Evolutionary conservation across 306 rosid species (phyloP), one percentile per base, ranked within the genome.

Genomic region (Gynostemma pentaphyllum): DNA sequence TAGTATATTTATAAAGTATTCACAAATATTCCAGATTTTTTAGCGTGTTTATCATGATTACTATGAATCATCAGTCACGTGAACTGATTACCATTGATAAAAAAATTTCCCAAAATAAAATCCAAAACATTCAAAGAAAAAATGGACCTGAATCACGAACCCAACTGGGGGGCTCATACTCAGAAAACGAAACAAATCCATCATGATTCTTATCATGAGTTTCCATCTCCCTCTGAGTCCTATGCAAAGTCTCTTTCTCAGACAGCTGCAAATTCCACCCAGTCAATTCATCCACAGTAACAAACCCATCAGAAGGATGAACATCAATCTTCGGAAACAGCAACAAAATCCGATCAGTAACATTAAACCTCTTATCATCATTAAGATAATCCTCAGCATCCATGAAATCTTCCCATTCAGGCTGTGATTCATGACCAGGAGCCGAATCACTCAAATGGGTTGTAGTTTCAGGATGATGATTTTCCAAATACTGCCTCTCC

Each of bases 151-250:
- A 62, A 80, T 72, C 82, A 41, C 70, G 83, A 71, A 77, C 84
- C 96, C 95, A 92, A 45, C 78, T 79, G 7, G 95, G 98, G 40
- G 98, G 98, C 49, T 88, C 83, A 19, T 92, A 92, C 90, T 92
- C 98, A 1, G 92, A 72, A 39, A 88, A 92, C 0, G 96, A 92
- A 64, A 92, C 74, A 44, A 78, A 70, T 5, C 82, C 90, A 49
- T 92, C 96, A 23, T 37, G 85, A 55, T 88, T 84, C 80, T 92
- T 88, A 41, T 92, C 98, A 15, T 92, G 96, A 54, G 81, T 72
- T 54, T 92, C 98, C 88, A 92, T 61, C 26, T 92, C 98, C 80
- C 96, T 78, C 72, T 74, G 74, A 0, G 94, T 76, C 66, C 96
- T 79, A 68, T 84, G 96, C 61, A 88, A 21, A 19, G 85, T 88